Percentiles rank a stretch among this genome's conserved stretches.
Evolutionary conservation across 202 grass and related monocot species (phyloP).

Genomic region (Dendrocalamus latiflorus): DNA sequence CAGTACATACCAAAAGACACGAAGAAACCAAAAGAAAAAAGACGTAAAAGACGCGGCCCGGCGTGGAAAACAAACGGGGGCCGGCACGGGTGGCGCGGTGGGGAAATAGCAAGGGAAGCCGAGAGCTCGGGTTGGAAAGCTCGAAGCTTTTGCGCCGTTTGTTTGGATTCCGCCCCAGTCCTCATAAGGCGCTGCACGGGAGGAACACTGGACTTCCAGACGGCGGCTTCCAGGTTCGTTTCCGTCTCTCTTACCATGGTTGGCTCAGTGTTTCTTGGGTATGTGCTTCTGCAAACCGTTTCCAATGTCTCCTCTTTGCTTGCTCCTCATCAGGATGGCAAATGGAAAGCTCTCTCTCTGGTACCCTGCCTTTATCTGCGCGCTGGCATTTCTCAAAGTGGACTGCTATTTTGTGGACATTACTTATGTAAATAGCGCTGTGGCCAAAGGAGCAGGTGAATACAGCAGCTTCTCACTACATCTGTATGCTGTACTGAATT

Average conservation of each 20-base stretch:
- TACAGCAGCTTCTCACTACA: not conserved
- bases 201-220: not conserved
- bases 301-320: not conserved
- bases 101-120: not conserved
- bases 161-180: not conserved
- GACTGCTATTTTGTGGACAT: conserved; percentile 50
- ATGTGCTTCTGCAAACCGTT: not conserved
- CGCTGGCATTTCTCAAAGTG: conserved; percentile 9
- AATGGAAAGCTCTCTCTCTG: not conserved
- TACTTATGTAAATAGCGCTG: not conserved
- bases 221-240: conserved; percentile 6
- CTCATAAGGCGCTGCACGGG: not conserved
- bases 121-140: not conserved
- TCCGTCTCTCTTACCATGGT: not conserved
- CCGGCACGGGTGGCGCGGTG: not conserved
- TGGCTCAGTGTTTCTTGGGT: not conserved
- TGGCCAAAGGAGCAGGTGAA: conserved; percentile 68
- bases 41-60: not conserved
- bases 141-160: not conserved
- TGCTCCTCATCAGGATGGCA: conserved; percentile 26
- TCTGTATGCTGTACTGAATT: not conserved
- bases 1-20: not conserved
- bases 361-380: conserved; percentile 25
- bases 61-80: not conserved
- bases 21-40: not conserved